phyloP scores from a whole-genome alignment of 1,284 basidiomycete genomes.

The Vanrija sp. region DNA sequence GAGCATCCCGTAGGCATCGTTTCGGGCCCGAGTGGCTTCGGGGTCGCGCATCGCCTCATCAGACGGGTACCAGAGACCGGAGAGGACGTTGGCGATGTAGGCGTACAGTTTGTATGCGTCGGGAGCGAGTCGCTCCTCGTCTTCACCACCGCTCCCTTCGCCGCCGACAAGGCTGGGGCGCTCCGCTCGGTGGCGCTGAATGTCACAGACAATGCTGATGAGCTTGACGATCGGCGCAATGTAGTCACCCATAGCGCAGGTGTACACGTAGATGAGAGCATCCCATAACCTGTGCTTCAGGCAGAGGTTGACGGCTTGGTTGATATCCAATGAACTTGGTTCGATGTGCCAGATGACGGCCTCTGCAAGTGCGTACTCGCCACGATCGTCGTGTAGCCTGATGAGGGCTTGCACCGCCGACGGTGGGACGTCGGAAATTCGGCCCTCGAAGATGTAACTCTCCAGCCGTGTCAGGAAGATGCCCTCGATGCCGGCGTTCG shows the following conservation, averaged over 20 bases:
- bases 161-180: conserved; percentile 39
- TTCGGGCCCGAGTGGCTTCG: conserved; percentile 64
- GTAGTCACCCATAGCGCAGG: conserved; percentile 79
- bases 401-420: conserved; percentile 82
- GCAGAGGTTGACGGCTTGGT: conserved; percentile 86
- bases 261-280: conserved; percentile 91
- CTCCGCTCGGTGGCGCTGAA: conserved; percentile 54
- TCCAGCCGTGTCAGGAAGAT: conserved; percentile 85
- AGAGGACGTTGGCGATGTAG: conserved; percentile 81
- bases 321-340: conserved; percentile 83
- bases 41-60: conserved; percentile 64
- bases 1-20: conserved; percentile 70
- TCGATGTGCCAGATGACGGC: conserved; percentile 94
- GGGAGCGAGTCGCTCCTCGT: conserved; percentile 59
- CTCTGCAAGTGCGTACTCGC: conserved; percentile 73
- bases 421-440: conserved; percentile 72
- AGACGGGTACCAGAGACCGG: conserved; percentile 82
- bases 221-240: conserved; percentile 85
- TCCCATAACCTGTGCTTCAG: conserved; percentile 80
- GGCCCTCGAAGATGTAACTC: conserved; percentile 71
- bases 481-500: conserved; percentile 74
- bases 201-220: conserved; percentile 67
- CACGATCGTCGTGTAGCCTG: conserved; percentile 67
- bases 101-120: conserved; percentile 91
- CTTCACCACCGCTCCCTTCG: conserved; percentile 28